Conservation (phyloP, 108 stramenopile genomes). For the Cyclotella sp. region DNA sequence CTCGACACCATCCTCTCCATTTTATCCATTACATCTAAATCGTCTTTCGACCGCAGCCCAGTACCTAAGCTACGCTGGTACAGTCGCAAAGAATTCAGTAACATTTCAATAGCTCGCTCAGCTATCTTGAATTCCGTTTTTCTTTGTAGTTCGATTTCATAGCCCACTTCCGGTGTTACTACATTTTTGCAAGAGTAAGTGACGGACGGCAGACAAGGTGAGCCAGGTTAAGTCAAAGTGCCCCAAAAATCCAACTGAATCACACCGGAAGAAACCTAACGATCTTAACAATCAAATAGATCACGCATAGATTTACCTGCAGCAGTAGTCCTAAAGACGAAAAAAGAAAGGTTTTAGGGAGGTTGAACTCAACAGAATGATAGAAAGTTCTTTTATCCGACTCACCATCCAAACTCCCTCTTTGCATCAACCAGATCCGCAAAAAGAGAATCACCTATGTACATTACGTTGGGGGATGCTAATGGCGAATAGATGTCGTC, state of each 20-base stretch:
- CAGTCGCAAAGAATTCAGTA: constrained; percentile 67
- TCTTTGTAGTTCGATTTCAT: constrained; percentile 69
- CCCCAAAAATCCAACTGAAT: too few relatives aligned
- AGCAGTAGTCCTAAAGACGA: too few relatives aligned
- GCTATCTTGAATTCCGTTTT: constrained; percentile 60
- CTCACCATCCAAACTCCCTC: constrained; percentile 84
- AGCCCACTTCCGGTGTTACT: constrained; percentile 81
- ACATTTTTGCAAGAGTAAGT: too few relatives aligned
- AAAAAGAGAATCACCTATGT: constrained; percentile 96
- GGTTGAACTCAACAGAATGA: background rate
- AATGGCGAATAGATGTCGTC: constrained; percentile 51
- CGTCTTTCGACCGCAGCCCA: constrained; percentile 58
- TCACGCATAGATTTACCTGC: too few relatives aligned
- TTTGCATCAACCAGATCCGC: constrained; percentile 98
- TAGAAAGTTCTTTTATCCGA: background rate
- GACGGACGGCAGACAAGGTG: too few relatives aligned
- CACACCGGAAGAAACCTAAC: too few relatives aligned
- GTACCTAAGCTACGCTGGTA: constrained; percentile 73
- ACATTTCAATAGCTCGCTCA: constrained; percentile 74
- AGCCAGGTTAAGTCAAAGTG: too few relatives aligned
- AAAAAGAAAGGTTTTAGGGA: too few relatives aligned
- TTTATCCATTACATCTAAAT: constrained; percentile 67
- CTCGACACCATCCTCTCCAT: constrained; percentile 76
- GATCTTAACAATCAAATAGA: too few relatives aligned
- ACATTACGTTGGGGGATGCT: constrained; percentile 83